phyloP scores from a whole-genome alignment of 2,329 filamentous ascomycete species.

The Stagonosporopsis rhizophila region DNA sequence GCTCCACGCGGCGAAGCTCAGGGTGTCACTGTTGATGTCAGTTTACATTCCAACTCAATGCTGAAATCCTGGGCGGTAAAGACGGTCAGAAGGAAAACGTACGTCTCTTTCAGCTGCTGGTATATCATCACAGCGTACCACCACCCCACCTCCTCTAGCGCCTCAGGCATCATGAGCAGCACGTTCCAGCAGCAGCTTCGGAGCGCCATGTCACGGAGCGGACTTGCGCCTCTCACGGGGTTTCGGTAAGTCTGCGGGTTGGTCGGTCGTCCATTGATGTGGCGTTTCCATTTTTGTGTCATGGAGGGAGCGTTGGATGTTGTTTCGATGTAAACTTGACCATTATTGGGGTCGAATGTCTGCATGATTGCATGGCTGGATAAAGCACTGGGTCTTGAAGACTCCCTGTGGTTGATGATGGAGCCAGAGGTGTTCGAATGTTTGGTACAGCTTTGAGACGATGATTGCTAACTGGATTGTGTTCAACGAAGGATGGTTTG shows the following conservation, averaged over 20 bases:
- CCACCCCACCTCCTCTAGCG: slow-evolving; percentile 1
- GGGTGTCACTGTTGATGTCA: slow-evolving; percentile 1
- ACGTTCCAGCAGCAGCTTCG: slow-evolving; percentile 2
- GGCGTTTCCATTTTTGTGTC: not conserved
- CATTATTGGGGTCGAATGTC: slow-evolving; percentile 5
- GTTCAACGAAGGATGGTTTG: not conserved
- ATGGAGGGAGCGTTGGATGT: not conserved
- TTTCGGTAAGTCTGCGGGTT: not conserved
- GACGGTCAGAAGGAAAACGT: not conserved
- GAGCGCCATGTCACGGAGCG: slow-evolving; percentile 4
- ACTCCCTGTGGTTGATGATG: not conserved
- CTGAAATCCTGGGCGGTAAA: not conserved
- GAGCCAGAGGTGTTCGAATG: not conserved
- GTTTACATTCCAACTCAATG: not conserved
- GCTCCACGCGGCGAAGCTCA: slow-evolving; percentile 6
- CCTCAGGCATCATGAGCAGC: slow-evolving; percentile 2
- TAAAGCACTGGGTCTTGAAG: not conserved
- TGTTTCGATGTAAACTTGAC: slow-evolving; percentile 6
- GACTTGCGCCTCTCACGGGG: not conserved
- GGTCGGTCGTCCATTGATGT: not conserved
- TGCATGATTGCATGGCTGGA: not conserved
- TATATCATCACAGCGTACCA: slow-evolving; percentile 1
- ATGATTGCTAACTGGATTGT: not conserved
- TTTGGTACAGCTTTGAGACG: not conserved
- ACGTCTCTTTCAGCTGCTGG: slow-evolving; percentile 1